Base-by-base conservation (phyloP, 352 stramenopile genomes). In the Aphanomyces invadans region DNA sequence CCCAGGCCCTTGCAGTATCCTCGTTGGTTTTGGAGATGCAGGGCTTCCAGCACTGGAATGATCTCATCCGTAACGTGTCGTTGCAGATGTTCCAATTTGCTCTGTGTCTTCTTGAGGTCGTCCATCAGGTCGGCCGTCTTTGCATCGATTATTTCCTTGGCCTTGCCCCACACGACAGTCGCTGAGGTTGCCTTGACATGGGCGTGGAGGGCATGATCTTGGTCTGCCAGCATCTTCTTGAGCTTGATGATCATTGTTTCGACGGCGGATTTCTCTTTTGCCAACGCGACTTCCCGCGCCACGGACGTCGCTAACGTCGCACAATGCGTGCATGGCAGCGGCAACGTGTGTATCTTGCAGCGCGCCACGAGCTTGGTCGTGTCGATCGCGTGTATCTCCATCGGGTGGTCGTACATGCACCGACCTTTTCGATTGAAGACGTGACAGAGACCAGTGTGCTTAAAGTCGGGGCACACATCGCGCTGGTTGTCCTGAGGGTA, bases 381-480 rank as follows among this genome's bases (percentile, higher is more conserved):
- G 56, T 92, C 78, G 42, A 92, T 84, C 3, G 28, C 69, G 55
- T 88, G 83, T 1, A 87, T 29, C 4, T 74, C 49, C 2, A 74
- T 51, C 19, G 80, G 81, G 49, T 92, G 83, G 9, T 73, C 74
- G 63, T 81, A 92, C 9, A 76, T 69, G 56, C 83, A 92, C 0
- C 81, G 77, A 1, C 80, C 79, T 26, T 88, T 74, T 7, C 78
- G 71, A 52, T 87, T 77, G 31, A 87, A 75, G 57, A 87, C 88
- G 4, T 53, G 59, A 51, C 81, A 92, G 15, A 92, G 57, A 21
- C 83, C 83, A 5, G 70, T 72, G 10, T 67, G 55, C 0, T 62
- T 29, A 62, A 87, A 91, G 1, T 80, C 84, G 17, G 74, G 70
- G 21, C 82, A 90, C 32, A 88, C 44, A n/a, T 59, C 49, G 7